Conservation (phyloP, 1,284 basidiomycete species). For the Takashimella koratensis region DNA sequence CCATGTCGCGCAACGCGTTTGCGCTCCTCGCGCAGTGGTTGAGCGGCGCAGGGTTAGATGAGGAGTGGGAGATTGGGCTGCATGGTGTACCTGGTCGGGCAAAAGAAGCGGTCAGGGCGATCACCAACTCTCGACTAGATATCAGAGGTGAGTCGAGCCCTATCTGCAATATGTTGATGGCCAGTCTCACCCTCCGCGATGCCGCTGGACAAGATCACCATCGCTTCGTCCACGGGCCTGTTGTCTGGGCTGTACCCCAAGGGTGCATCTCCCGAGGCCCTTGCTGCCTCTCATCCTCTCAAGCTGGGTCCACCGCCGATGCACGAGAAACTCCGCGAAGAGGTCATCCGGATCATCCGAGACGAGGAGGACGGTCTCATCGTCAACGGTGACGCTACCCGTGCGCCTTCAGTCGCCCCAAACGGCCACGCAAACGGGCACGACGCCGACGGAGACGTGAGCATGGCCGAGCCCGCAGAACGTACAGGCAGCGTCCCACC, state of each 20-base stretch:
- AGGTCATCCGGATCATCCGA: slow-evolving; percentile 63
- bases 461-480: slow-evolving; percentile 28
- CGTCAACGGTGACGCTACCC: slow-evolving; percentile 12
- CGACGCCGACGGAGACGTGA: slow-evolving; percentile 50
- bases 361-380: slow-evolving; percentile 40
- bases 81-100: slow-evolving; percentile 63
- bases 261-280: slow-evolving; percentile 60
- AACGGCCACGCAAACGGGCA: slow-evolving; percentile 57
- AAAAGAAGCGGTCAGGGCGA: slow-evolving; percentile 72
- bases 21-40: slow-evolving; percentile 92
- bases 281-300: slow-evolving; percentile 68
- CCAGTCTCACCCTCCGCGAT: slow-evolving; percentile 57
- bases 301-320: slow-evolving; percentile 79
- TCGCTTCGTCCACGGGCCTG: slow-evolving; percentile 64
- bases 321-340: slow-evolving; percentile 69
- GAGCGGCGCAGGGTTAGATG: slow-evolving; percentile 76
- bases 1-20: slow-evolving; percentile 89
- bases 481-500: slow-evolving; percentile 1
- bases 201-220: slow-evolving; percentile 60
- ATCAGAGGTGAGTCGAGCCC: slow-evolving; percentile 68
- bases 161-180: background rate
- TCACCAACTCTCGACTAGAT: slow-evolving; percentile 87
- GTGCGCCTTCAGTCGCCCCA: slow-evolving; percentile 50
- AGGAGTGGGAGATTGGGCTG: slow-evolving; percentile 70
- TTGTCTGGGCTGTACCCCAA: slow-evolving; percentile 65